Base-by-base conservation (phyloP, 192 early-diverging fungal genomes). In the Podila epicladia region DNA sequence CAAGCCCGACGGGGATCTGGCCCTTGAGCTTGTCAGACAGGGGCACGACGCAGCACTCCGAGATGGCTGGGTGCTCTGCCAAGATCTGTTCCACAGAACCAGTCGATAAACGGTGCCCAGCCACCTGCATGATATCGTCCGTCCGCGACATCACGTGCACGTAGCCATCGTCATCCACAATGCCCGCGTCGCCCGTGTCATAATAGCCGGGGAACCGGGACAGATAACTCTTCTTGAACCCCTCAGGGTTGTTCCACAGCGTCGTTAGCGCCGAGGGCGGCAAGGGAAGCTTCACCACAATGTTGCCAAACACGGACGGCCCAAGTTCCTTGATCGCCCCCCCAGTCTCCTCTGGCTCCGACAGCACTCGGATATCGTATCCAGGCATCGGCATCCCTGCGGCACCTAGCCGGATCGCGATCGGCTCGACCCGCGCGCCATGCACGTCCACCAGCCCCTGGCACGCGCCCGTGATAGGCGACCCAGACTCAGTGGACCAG, bases 401-500 rank as follows among this genome's bases (percentile, higher is more conserved):
- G n/a, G 91, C 87, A 35, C 95, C 96, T 11, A 89, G 82, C 60
- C 89, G 88, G 50, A 82, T 69, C 26, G 80, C 85, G 66, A 33
- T 83, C 9, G 71, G 65, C 11, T 70, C 69, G 17, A 84, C 83
- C 22, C 73, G 64, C 35, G 82, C 60, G 41, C 83, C 66, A 65
- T 77, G 61, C 64, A 73, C 50, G 48, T 63, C 63, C 48, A 80
- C 68, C 64, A 89, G 72, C 12, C 93, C 92, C 62, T 91, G 83
- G 77, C 91, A 89, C 12, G 90, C 85, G 1, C 89, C 92, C 0
- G 94, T 93, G 82, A 96, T 92, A 2, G 96, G 95, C 48, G 89
- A 92, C 5, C 96, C 95, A 49, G 91, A 93, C 65, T 97, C 96
- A 0, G 96, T 96, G 58, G 94, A 92, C 96, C 96, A 97, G 82